Percentiles rank a stretch among this genome's conserved stretches.
These are phyloP conservation scores for Phyllostachys edulis DNA, from an alignment of 176 grass and related monocot genomes.

Conservation along the genomic window DNA sequence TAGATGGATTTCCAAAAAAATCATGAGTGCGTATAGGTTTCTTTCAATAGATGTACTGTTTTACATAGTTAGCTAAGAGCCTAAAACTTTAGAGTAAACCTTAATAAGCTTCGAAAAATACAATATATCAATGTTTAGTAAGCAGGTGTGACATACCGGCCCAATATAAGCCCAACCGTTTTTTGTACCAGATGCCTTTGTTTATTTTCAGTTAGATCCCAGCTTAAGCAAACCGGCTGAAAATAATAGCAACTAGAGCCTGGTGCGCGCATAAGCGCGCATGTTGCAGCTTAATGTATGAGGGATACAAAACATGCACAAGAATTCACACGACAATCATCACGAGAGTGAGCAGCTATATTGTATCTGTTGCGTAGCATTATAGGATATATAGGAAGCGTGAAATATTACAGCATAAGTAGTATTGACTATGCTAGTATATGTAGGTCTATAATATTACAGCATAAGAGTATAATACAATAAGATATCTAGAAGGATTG, in stretches of 20 bases:
- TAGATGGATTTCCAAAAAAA: not conserved
- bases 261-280: no score
- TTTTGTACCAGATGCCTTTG: not conserved
- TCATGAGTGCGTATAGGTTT: not conserved
- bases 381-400: no score
- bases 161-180: not conserved
- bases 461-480: no score
- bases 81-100: not conserved
- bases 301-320: no score
- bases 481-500: no score
- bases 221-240: not conserved
- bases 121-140: not conserved
- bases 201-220: not conserved
- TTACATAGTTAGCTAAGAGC: not conserved
- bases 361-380: no score
- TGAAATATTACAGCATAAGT: no score
- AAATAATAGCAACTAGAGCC: not conserved
- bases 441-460: no score
- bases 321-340: no score
- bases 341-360: no score
- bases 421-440: no score
- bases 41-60: not conserved
- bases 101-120: not conserved
- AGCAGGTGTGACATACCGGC: not conserved
- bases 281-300: no score